These are phyloP conservation scores for Calonectria pteridis DNA, from an alignment of 2,329 filamentous ascomycete species.

Conservation along the genomic window DNA sequence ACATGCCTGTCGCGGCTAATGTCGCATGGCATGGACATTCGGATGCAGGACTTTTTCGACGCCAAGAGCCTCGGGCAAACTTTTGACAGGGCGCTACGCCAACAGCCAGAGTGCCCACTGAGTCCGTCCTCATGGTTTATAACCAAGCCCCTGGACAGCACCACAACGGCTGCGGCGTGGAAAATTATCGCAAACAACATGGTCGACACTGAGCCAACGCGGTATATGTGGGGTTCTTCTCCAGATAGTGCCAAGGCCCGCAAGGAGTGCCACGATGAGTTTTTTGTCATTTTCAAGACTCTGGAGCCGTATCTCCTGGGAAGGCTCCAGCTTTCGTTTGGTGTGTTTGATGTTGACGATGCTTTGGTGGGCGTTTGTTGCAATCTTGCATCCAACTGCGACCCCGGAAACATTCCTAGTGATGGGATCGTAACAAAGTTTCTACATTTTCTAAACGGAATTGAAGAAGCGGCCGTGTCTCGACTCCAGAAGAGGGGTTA, in stretches of 20 bases:
- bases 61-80: not conserved
- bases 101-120: too few relatives aligned
- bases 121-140: not conserved
- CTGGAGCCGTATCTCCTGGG: not conserved
- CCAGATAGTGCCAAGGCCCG: not conserved
- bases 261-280: not conserved
- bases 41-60: not conserved
- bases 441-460: not conserved
- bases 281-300: not conserved
- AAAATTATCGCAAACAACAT: not conserved
- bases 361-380: not conserved
- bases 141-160: not conserved
- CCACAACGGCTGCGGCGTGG: not conserved
- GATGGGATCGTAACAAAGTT: not conserved
- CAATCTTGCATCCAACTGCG: not conserved
- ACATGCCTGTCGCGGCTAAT: not conserved
- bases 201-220: not conserved
- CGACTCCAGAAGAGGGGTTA: not conserved
- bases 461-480: not conserved
- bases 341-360: not conserved
- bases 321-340: not conserved
- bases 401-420: not conserved
- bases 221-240: not conserved
- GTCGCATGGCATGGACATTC: not conserved
- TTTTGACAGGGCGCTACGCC: not conserved